Evolutionary conservation across 176 grass and related monocot species (phyloP), one percentile per base, ranked within the genome.

Genomic region (Triticum turgidum): DNA sequence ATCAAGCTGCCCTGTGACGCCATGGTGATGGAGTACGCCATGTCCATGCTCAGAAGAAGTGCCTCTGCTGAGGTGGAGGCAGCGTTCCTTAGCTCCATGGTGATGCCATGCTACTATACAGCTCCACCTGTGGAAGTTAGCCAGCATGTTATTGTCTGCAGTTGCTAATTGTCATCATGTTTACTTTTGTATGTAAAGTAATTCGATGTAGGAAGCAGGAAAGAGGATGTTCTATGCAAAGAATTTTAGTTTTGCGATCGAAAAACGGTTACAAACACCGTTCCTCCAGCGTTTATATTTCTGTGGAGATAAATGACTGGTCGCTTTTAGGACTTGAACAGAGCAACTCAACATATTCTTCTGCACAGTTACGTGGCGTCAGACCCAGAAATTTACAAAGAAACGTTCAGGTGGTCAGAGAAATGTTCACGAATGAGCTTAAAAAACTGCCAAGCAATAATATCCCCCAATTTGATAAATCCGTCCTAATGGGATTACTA

Each of bases 1-100:
- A 93, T 96, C 56, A 90, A 78, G 13, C 69, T 93, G 6, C 72
- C 84, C 3, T 93, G 82, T 78, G 89, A 93, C 45, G 91, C 73
- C 3, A 29, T 37, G 4, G 67, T 87, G 45, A 68, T 90, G 63
- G 79, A 95, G 61, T 92, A 90, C 25, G 78, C 84, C 2, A 81
- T 92, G 69, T 81, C 69, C 45, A 86, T 92, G 74, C 29, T 90
- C 30, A 54, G 83, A 11, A 87, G 87, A 85, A 80, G 67, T 51
- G 64, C 81, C 1, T 87, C 89, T 4, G 72, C 68, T 22, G 92
- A 90, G 5, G 49, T 87, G 20, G 84, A 94, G 76, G 80, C 11
- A 9, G 80, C 76, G 6, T 86, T 93, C 77, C 63, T 90, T 22
- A 34, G 74, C 85, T 93, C 73, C 11, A 69, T 90, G 21, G 89